Evolutionary conservation across 768 basidiomycete species (phyloP).

Genomic region (Pulveroboletus sp.): DNA sequence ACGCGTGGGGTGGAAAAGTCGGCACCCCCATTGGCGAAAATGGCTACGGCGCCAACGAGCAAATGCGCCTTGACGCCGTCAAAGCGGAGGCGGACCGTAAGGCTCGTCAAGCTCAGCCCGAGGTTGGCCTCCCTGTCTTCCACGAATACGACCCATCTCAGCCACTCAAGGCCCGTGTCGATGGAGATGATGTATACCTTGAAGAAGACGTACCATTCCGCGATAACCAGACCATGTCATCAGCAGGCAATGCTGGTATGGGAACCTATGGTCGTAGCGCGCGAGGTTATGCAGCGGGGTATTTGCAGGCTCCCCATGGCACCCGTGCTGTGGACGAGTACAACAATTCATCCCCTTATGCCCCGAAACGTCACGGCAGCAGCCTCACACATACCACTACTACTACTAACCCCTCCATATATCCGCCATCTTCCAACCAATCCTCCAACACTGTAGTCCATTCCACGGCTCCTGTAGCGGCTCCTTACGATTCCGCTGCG

Average conservation of each 20-base stretch:
- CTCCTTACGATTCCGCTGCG: constrained; percentile 19
- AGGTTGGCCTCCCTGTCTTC: constrained; percentile 73
- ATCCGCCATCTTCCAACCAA: constrained; percentile 31
- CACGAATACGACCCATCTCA: constrained; percentile 57
- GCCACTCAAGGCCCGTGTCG: constrained; percentile 59
- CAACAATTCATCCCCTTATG: constrained; percentile 48
- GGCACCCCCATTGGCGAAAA: constrained; percentile 25
- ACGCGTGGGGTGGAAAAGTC: constrained; percentile 37
- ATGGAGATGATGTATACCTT: constrained; percentile 52
- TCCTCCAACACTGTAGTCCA: constrained; percentile 24
- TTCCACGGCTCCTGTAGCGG: constrained; percentile 5
- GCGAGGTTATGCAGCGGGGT: constrained; percentile 48
- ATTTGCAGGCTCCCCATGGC: constrained; percentile 60
- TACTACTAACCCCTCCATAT: constrained; percentile 36
- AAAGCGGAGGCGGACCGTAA: constrained; percentile 86
- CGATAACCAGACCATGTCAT: constrained; percentile 29
- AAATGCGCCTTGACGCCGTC: constrained; percentile 76
- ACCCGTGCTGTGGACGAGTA: constrained; percentile 75
- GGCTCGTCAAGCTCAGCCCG: constrained; percentile 53
- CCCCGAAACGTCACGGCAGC: constrained; percentile 43
- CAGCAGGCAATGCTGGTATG: constrained; percentile 18
- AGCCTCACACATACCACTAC: constrained; percentile 39
- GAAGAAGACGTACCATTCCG: constrained; percentile 44
- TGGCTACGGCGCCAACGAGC: constrained; percentile 46
- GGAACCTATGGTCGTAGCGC: constrained; percentile 32